Conservation (phyloP, 169 alveolate species). For the Plasmodium adleri region DNA sequence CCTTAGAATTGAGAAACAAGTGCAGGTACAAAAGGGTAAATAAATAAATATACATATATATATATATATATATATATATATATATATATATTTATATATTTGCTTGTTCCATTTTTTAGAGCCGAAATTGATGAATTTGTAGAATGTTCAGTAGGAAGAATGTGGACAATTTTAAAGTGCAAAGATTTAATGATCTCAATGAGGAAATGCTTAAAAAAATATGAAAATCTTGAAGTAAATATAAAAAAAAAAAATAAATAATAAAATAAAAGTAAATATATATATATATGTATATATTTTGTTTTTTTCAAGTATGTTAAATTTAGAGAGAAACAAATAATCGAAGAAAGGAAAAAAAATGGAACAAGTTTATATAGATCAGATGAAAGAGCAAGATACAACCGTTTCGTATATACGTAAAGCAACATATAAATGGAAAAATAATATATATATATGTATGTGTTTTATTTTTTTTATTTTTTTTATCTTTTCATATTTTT, state of each 20-base stretch:
- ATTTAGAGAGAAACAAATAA: conserved; percentile 58
- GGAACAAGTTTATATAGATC: conserved; percentile 69
- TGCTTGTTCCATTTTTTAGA: conserved; percentile 7
- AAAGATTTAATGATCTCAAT: conserved; percentile 65
- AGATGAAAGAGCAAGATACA: conserved; percentile 73
- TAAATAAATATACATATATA: neutral
- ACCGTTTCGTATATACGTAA: conserved; percentile 60
- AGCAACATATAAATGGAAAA: neutral
- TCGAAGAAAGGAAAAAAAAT: conserved; percentile 58
- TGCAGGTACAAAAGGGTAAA: conserved; percentile 51
- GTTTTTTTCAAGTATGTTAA: conserved; percentile 58
- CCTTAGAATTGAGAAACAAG: conserved; percentile 67
- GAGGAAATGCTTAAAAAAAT: conserved; percentile 64
- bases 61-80: conserved; percentile 2
- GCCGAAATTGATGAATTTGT: conserved; percentile 75
- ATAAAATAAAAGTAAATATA: neutral
- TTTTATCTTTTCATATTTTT: conserved; percentile 2
- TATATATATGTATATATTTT: neutral
- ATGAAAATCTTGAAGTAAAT: conserved; percentile 68
- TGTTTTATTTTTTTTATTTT: conserved; percentile 6
- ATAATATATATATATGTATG: neutral
- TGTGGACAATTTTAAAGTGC: conserved; percentile 76
- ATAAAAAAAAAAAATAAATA: conserved; percentile 2
- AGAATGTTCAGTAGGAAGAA: conserved; percentile 68
- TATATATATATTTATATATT: neutral